phyloP scores from a whole-genome alignment of 176 grass and related monocot genomes.

The Triticum turgidum region DNA sequence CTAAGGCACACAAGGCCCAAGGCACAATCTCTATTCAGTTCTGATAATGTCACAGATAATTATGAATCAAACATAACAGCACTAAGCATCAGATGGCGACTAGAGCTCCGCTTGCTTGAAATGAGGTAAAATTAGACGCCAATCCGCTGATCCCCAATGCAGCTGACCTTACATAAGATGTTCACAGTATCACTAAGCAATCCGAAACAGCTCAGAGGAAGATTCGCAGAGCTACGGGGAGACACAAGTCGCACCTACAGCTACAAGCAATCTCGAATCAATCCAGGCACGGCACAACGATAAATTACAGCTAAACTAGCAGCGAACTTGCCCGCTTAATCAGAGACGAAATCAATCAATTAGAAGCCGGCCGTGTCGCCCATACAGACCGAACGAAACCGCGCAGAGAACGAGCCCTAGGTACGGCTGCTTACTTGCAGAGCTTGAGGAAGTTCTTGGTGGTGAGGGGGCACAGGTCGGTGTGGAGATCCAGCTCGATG shows the following conservation, averaged over 20 bases:
- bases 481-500: conserved; percentile 84
- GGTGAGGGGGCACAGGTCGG: conserved; percentile 72
- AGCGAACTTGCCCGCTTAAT: not conserved
- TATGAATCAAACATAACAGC: not conserved
- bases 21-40: not conserved
- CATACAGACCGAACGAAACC: too few species aligned
- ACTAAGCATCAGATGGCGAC: not conserved
- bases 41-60: not conserved
- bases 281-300: not conserved
- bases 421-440: conserved; percentile 61
- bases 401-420: not conserved
- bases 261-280: not conserved
- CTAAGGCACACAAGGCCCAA: too few species aligned
- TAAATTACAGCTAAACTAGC: not conserved
- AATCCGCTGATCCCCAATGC: not conserved
- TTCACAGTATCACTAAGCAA: not conserved
- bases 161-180: not conserved
- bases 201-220: not conserved
- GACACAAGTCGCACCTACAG: not conserved
- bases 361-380: not conserved
- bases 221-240: not conserved
- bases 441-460: conserved; percentile 99
- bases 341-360: not conserved
- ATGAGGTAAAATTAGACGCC: not conserved
- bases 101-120: not conserved